These are phyloP conservation scores for Vigna nakashimae DNA, from an alignment of 306 rosid genomes.

Conservation along the genomic window DNA sequence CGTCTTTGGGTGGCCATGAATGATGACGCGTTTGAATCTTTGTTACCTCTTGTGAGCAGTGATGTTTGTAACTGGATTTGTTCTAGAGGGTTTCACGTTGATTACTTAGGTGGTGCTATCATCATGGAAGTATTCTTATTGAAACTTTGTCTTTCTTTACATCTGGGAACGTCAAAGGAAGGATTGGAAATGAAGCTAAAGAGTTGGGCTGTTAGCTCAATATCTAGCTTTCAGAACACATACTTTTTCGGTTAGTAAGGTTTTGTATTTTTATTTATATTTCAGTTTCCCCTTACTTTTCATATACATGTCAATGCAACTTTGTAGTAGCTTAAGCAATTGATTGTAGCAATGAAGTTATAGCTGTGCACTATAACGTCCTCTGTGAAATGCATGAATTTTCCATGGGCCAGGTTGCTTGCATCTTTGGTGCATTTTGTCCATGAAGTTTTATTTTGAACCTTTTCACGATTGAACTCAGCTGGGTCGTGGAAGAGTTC, in stretches of 20 bases:
- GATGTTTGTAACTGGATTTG: constrained; percentile 55
- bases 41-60: constrained; percentile 68
- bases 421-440: not conserved
- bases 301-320: not conserved
- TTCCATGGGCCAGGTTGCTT: constrained; percentile 17
- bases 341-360: not conserved
- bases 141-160: constrained; percentile 57
- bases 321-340: too few species aligned
- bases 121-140: constrained; percentile 64
- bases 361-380: not conserved
- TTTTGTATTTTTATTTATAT: constrained; percentile 5
- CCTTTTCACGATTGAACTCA: not conserved
- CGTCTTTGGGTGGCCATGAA: constrained; percentile 58
- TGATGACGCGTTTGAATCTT: constrained; percentile 55
- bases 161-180: constrained; percentile 38
- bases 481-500: constrained; percentile 2
- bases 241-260: constrained; percentile 70
- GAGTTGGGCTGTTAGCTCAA: constrained; percentile 74
- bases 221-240: constrained; percentile 62
- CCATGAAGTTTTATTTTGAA: not conserved
- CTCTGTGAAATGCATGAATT: constrained; percentile 21
- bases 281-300: constrained; percentile 31
- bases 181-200: constrained; percentile 63
- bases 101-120: constrained; percentile 69
- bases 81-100: constrained; percentile 54